A percentile compares a stretch with the other conserved stretches of the same genome.
phyloP scores from a whole-genome alignment of 257 asterid genomes.

The Hygrophila difformis region DNA sequence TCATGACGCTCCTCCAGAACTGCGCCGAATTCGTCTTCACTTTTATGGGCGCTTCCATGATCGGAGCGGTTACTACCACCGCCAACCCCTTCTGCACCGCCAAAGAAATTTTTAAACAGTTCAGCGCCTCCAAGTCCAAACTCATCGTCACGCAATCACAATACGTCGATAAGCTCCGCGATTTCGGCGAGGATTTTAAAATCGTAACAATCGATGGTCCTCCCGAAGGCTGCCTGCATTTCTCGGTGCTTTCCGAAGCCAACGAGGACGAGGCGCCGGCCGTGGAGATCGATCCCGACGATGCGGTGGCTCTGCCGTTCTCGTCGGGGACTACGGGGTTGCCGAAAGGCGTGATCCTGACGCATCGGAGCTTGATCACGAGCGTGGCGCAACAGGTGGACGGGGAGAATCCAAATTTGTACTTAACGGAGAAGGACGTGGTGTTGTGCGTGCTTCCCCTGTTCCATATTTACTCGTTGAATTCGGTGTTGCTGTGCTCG shows the following conservation, averaged over 20 bases:
- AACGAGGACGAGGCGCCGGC: constrained; percentile 29
- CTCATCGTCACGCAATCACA: constrained; percentile 54
- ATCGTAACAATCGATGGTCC: constrained; percentile 48
- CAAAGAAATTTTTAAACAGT: constrained; percentile 62
- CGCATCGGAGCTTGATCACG: constrained; percentile 66
- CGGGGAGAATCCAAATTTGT: constrained; percentile 67
- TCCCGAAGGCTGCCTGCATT: constrained; percentile 52
- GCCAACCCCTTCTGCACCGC: constrained; percentile 63
- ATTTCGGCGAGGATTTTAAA: constrained; percentile 34
- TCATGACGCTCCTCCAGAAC: constrained; percentile 65
- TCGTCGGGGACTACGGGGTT: constrained; percentile 80
- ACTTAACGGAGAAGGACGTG: constrained; percentile 45
- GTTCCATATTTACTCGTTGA: constrained; percentile 63
- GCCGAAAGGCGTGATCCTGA: constrained; percentile 70
- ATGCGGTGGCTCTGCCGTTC: constrained; percentile 68
- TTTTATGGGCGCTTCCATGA: constrained; percentile 66
- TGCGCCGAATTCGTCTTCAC: constrained; percentile 70
- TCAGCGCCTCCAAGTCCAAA: constrained; percentile 39
- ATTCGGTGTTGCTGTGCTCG: constrained; percentile 58
- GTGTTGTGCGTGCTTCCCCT: constrained; percentile 69
- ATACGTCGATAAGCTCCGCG: constrained; percentile 65
- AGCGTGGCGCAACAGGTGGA: constrained; percentile 78
- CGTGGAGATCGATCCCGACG: constrained; percentile 35
- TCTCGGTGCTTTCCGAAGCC: constrained; percentile 34
- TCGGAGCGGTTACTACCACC: constrained; percentile 58